phyloP scores from a whole-genome alignment of 1,284 basidiomycete genomes.

The Trametes versicolor region DNA sequence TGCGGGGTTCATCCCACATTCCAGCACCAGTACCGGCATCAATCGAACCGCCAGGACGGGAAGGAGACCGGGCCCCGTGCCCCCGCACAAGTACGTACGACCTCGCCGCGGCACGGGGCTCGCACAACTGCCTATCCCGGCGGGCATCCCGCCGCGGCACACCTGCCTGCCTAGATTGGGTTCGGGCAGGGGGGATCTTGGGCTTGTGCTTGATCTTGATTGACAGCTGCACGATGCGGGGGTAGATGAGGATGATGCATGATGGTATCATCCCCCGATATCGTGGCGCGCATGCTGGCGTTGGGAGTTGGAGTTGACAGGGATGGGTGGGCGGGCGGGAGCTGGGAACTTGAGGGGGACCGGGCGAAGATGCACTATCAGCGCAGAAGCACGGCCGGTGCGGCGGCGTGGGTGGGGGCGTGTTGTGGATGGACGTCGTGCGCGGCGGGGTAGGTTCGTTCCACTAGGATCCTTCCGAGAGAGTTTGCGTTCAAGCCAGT shows the following conservation, averaged over 20 bases:
- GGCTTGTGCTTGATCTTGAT: slow-evolving; percentile 24
- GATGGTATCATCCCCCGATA: neutral
- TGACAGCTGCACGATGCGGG: slow-evolving; percentile 7
- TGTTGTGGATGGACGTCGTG: neutral
- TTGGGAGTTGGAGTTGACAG: no score
- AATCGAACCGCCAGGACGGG: neutral
- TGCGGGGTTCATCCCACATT: slow-evolving; percentile 1
- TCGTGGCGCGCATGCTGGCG: neutral
- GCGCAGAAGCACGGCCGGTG: neutral
- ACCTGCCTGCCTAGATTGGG: slow-evolving; percentile 9
- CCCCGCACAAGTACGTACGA: neutral
- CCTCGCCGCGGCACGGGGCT: neutral
- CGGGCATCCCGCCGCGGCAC: neutral
- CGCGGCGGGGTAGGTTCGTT: neutral
- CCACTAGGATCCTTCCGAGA: slow-evolving; percentile 18
- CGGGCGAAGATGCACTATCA: neutral
- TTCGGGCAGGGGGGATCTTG: slow-evolving; percentile 2
- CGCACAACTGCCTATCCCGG: slow-evolving; percentile 6
- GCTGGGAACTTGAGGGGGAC: neutral
- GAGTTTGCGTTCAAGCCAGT: slow-evolving; percentile 1
- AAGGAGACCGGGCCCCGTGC: slow-evolving; percentile 1
- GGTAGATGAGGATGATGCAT: neutral
- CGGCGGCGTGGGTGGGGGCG: neutral
- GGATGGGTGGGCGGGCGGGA: no score
- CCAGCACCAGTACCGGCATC: neutral